phyloP scores from a whole-genome alignment of 139 green algal genomes.

The Chlorella sp. region DNA sequence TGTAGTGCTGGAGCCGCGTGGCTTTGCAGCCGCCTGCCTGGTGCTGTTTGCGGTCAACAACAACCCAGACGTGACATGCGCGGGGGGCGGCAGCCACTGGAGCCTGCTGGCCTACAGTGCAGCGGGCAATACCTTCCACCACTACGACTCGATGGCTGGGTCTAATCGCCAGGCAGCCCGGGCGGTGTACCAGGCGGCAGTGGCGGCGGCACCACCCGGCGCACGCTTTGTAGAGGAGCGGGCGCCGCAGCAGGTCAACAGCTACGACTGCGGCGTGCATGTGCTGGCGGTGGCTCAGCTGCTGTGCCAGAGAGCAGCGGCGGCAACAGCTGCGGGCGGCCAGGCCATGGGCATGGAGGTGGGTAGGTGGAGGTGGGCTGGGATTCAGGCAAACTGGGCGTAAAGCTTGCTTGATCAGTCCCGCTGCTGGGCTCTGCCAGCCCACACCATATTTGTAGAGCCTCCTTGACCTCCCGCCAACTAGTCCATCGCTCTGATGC shows the following conservation, averaged over 20 bases:
- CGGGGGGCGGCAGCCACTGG: constrained; percentile 69
- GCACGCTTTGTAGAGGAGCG: neutral
- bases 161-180: constrained; percentile 43
- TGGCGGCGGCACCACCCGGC: neutral
- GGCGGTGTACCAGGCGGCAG: neutral
- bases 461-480: no score
- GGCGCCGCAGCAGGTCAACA: constrained; percentile 66
- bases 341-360: constrained; percentile 9
- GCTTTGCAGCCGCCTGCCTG: constrained; percentile 28
- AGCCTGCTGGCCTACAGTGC: constrained; percentile 56
- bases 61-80: constrained; percentile 56
- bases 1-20: constrained; percentile 6
- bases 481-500: no score
- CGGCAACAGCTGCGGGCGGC: neutral
- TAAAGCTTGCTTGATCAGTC: no score
- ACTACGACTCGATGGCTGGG: constrained; percentile 63
- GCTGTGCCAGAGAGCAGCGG: constrained; percentile 6
- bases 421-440: no score
- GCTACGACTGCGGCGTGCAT: constrained; percentile 77
- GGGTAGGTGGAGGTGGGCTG: no score
- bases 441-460: no score
- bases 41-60: constrained; percentile 77
- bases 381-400: no score
- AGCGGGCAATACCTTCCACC: constrained; percentile 42
- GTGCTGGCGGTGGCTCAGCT: constrained; percentile 60